A percentile compares a stretch with the other conserved stretches of the same genome.
phyloP scores from a whole-genome alignment of 2,329 filamentous ascomycete species.

The Capronia coronata region DNA sequence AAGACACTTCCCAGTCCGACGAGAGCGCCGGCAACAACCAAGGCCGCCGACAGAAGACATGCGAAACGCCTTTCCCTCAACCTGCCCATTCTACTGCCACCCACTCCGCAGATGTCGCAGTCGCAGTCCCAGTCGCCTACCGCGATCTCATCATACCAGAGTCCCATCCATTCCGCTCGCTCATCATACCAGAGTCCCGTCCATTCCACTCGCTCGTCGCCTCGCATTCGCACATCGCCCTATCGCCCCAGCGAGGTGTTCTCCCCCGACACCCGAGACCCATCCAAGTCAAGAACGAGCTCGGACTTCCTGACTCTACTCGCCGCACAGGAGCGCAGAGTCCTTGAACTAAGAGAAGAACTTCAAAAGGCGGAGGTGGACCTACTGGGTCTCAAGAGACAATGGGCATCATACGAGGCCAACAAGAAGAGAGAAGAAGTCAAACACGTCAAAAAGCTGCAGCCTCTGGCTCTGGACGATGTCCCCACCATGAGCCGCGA shows the following conservation, averaged over 20 bases:
- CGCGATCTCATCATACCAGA: constrained; percentile 28
- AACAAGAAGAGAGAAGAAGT: constrained; percentile 66
- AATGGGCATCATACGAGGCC: constrained; percentile 73
- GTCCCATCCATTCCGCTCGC: constrained; percentile 21
- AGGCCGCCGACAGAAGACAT: constrained; percentile 32
- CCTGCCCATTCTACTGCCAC: constrained; percentile 41
- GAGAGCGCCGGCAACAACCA: constrained; percentile 2
- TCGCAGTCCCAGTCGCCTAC: constrained; percentile 31
- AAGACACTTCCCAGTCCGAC: constrained; percentile 6
- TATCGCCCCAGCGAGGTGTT: background rate
- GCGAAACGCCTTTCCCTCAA: constrained; percentile 43
- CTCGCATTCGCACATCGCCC: background rate
- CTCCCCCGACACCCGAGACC: constrained; percentile 7
- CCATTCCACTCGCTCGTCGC: constrained; percentile 17
- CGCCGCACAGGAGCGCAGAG: constrained; percentile 82
- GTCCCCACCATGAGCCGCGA: constrained; percentile 1
- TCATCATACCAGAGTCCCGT: constrained; percentile 9
- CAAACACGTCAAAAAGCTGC: constrained; percentile 21
- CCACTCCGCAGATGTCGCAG: constrained; percentile 17
- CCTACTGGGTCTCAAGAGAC: constrained; percentile 68
- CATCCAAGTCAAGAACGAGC: constrained; percentile 43
- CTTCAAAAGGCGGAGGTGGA: constrained; percentile 74
- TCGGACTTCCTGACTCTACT: constrained; percentile 77
- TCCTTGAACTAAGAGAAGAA: constrained; percentile 87
- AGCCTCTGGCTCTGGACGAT: constrained; percentile 21